Evolutionary conservation across 2,329 filamentous ascomycete genomes (phyloP).

Genomic region (Arthrobotrys iridis): DNA sequence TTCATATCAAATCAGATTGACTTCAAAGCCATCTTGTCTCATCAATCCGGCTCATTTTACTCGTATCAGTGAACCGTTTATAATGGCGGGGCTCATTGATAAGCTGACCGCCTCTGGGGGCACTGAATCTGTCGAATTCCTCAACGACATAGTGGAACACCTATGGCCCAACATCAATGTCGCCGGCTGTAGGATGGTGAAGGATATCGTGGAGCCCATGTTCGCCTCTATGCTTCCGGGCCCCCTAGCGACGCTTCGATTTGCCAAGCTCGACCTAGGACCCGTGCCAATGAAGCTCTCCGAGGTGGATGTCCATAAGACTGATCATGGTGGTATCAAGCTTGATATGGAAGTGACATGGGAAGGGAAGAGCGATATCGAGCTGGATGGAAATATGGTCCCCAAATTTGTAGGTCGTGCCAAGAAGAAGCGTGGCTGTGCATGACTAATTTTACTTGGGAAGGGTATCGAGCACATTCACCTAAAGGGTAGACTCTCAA

Average conservation of each 20-base stretch:
- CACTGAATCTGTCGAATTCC: constrained; percentile 64
- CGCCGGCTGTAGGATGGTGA: constrained; percentile 63
- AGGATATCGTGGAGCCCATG: constrained; percentile 66
- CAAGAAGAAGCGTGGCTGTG: background rate
- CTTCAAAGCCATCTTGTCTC: too few relatives aligned
- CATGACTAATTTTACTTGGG: constrained; percentile 3
- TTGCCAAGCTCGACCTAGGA: constrained; percentile 65
- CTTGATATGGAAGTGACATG: constrained; percentile 65
- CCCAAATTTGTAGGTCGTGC: constrained; percentile 62
- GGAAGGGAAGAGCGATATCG: constrained; percentile 65
- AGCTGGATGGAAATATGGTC: constrained; percentile 64
- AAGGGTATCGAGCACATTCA: constrained; percentile 65
- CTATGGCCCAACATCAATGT: constrained; percentile 66
- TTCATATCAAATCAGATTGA: too few relatives aligned
- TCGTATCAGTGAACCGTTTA: too few relatives aligned
- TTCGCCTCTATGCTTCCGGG: constrained; percentile 64
- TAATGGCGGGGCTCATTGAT: constrained; percentile 62
- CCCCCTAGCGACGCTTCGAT: constrained; percentile 63
- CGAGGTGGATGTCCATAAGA: constrained; percentile 64
- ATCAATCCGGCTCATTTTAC: too few relatives aligned
- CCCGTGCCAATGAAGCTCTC: constrained; percentile 62
- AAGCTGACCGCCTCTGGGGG: constrained; percentile 63
- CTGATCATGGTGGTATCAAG: constrained; percentile 64
- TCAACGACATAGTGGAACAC: constrained; percentile 65
- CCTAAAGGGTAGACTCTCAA: constrained; percentile 63